Conservation (phyloP, 768 basidiomycete genomes). For the Podaxis sp. region DNA sequence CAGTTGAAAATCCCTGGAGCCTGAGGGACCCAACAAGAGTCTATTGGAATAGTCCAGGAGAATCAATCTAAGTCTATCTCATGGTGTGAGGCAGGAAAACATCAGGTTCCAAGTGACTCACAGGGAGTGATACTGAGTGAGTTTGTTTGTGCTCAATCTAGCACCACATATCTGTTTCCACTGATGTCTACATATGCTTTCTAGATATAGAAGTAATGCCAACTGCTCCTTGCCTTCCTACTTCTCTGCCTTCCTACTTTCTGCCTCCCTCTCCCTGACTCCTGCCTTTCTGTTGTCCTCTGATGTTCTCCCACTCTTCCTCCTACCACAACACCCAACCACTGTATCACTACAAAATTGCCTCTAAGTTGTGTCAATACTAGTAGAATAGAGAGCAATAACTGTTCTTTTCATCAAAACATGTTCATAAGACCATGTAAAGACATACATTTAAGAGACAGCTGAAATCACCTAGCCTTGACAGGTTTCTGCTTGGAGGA, state of each 20-base stretch:
- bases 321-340: background rate
- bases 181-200: too few species aligned
- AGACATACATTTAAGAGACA: background rate
- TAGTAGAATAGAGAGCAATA: background rate
- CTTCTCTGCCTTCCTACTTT: background rate
- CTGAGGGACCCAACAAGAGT: background rate
- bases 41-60: background rate
- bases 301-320: too few species aligned
- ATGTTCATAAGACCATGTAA: background rate
- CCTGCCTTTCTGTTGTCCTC: too few species aligned
- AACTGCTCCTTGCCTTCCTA: background rate
- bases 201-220: background rate
- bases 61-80: background rate
- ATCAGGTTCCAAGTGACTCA: background rate
- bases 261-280: background rate
- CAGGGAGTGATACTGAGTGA: background rate
- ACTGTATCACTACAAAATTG: background rate
- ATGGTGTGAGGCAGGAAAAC: background rate
- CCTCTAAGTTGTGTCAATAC: too few species aligned
- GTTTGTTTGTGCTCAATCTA: background rate
- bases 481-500: background rate
- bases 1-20: background rate
- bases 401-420: background rate
- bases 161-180: background rate
- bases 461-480: background rate